These are phyloP conservation scores for Metschnikowia koreensis DNA, from an alignment of 805 yeast species.

Conservation along the genomic window DNA sequence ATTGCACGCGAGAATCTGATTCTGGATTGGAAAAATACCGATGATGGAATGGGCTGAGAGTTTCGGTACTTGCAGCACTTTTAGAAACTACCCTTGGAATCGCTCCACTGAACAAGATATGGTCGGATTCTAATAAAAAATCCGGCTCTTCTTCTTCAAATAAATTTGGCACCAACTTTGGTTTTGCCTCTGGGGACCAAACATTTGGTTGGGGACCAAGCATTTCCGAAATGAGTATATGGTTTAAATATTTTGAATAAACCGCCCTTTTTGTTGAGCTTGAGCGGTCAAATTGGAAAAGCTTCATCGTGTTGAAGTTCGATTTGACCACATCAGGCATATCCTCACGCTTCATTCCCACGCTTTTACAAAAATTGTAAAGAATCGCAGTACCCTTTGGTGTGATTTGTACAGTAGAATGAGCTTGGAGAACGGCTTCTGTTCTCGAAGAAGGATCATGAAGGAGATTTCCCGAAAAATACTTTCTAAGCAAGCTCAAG, in stretches of 20 bases:
- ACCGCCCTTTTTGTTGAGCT: slow-evolving; percentile 54
- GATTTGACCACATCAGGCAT: slow-evolving; percentile 53
- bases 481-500: slow-evolving; percentile 43
- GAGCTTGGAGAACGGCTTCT: slow-evolving; percentile 40
- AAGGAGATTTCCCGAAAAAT: slow-evolving; percentile 59
- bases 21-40: slow-evolving; percentile 84
- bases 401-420: slow-evolving; percentile 69
- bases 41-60: slow-evolving; percentile 59
- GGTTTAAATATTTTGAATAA: slow-evolving; percentile 62
- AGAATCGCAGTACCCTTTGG: slow-evolving; percentile 84
- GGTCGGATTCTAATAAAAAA: slow-evolving; percentile 3
- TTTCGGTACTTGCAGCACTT: not conserved
- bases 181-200: slow-evolving; percentile 58
- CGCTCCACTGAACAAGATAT: slow-evolving; percentile 5
- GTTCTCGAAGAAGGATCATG: slow-evolving; percentile 81
- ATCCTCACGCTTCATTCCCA: slow-evolving; percentile 45
- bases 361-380: slow-evolving; percentile 53
- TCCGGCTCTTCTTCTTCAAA: slow-evolving; percentile 5
- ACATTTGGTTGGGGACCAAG: slow-evolving; percentile 69
- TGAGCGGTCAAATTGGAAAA: slow-evolving; percentile 63
- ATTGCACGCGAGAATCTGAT: slow-evolving; percentile 77
- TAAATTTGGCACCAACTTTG: slow-evolving; percentile 37
- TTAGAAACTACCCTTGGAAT: not conserved
- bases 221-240: slow-evolving; percentile 57
- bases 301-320: slow-evolving; percentile 65